Evolutionary conservation across 768 basidiomycete species (phyloP).

Genomic region (Porphyrellus cyaneotinctus): DNA sequence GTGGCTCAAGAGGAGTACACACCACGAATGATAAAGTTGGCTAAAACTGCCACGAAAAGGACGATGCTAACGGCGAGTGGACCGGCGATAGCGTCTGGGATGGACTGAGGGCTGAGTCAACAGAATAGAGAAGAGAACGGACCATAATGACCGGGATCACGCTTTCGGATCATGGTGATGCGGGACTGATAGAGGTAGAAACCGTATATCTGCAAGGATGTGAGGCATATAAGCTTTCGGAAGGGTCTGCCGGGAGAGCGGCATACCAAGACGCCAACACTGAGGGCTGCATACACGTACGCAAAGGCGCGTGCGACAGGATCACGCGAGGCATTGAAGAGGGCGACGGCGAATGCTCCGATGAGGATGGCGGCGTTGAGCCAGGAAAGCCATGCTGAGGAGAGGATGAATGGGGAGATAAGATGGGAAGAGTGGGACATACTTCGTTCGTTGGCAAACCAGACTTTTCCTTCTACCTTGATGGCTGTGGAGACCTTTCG

Average conservation of each 20-base stretch:
- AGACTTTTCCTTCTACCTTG: conserved; percentile 91
- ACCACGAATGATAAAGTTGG: conserved; percentile 88
- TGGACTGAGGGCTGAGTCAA: not conserved
- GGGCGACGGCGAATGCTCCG: conserved; percentile 77
- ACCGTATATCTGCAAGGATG: conserved; percentile 63
- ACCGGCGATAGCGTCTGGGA: conserved; percentile 72
- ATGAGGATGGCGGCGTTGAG: conserved; percentile 81
- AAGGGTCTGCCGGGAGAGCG: not conserved
- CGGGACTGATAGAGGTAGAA: conserved; percentile 84
- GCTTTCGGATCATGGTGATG: conserved; percentile 83
- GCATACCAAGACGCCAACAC: conserved; percentile 59
- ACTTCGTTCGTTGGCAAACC: conserved; percentile 97
- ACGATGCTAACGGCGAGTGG: conserved; percentile 78
- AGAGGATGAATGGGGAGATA: conserved; percentile 3
- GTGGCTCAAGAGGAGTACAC: conserved; percentile 23
- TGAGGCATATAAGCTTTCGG: not conserved
- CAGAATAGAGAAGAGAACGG: conserved; percentile 17
- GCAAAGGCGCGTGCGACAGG: conserved; percentile 71
- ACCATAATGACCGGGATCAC: conserved; percentile 92
- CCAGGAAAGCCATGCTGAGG: conserved; percentile 87
- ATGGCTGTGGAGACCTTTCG: conserved; percentile 80
- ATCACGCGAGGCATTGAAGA: conserved; percentile 80
- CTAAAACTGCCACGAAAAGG: conserved; percentile 83
- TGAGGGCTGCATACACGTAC: conserved; percentile 77
- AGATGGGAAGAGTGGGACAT: conserved; percentile 17